A percentile compares a stretch with the other conserved stretches of the same genome.
phyloP scores from a whole-genome alignment of 2,329 filamentous ascomycete species.

The Aspergillus vadensis region DNA sequence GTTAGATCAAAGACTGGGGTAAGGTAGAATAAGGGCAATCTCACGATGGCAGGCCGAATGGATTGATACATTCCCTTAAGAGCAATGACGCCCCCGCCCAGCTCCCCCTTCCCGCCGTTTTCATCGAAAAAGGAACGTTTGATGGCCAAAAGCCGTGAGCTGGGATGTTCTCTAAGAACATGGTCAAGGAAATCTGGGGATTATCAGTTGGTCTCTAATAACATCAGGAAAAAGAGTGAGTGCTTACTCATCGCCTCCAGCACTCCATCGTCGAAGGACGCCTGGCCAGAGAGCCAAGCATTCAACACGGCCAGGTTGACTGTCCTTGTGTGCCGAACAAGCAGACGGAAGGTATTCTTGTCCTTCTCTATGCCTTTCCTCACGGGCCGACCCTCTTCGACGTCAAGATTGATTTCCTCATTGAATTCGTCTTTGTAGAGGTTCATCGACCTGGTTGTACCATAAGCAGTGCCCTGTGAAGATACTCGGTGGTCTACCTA shows the following conservation, averaged over 20 bases:
- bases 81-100: conserved; percentile 71
- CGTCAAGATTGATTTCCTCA: conserved; percentile 71
- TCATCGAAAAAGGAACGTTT: conserved; percentile 80
- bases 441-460: conserved; percentile 37
- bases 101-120: conserved; percentile 50
- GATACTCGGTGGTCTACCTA: conserved; percentile 42
- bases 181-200: conserved; percentile 78
- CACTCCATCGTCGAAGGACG: conserved; percentile 65
- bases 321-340: conserved; percentile 64
- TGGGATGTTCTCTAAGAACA: conserved; percentile 77
- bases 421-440: conserved; percentile 51
- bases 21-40: conserved; percentile 9
- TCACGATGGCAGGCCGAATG: conserved; percentile 70
- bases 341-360: conserved; percentile 60
- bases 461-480: conserved; percentile 35
- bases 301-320: conserved; percentile 69
- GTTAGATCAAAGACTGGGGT: conserved; percentile 24
- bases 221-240: background rate
- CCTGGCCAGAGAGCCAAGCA: conserved; percentile 64
- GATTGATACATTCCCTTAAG: conserved; percentile 90
- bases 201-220: conserved; percentile 9
- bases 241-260: conserved; percentile 73
- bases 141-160: conserved; percentile 66
- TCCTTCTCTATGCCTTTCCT: conserved; percentile 27
- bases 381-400: conserved; percentile 55